Conservation (phyloP, 352 stramenopile species). For the Pythium utonaiense region DNA sequence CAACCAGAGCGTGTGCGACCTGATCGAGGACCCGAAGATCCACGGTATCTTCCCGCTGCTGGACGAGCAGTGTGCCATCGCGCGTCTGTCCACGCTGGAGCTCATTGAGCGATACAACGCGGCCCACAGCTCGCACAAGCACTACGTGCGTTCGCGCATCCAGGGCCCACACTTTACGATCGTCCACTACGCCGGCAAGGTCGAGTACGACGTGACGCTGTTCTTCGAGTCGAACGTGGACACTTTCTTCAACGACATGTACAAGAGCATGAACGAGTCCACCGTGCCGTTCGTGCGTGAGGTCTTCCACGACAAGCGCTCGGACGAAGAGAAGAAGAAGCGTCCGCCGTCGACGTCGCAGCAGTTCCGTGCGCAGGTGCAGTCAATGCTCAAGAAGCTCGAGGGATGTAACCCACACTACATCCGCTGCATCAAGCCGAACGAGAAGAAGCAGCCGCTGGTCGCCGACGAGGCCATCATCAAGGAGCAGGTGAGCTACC, state of each 20-base stretch:
- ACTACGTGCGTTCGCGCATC: slow-evolving; percentile 74
- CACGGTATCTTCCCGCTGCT: slow-evolving; percentile 80
- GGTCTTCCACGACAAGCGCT: slow-evolving; percentile 77
- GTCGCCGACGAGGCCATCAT: slow-evolving; percentile 65
- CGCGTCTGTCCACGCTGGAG: slow-evolving; percentile 62
- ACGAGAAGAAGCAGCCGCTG: slow-evolving; percentile 83
- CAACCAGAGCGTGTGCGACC: slow-evolving; percentile 86
- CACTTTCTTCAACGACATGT: slow-evolving; percentile 83
- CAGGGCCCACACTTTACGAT: slow-evolving; percentile 75
- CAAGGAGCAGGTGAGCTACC: slow-evolving; percentile 72
- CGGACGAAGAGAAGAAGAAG: slow-evolving; percentile 80
- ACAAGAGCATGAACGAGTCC: slow-evolving; percentile 67
- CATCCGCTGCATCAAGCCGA: slow-evolving; percentile 90
- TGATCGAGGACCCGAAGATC: slow-evolving; percentile 84
- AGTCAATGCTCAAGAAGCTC: slow-evolving; percentile 78
- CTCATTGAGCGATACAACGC: slow-evolving; percentile 78
- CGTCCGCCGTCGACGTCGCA: slow-evolving; percentile 78
- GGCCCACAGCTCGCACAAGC: slow-evolving; percentile 60
- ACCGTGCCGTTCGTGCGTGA: slow-evolving; percentile 71
- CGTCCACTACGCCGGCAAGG: slow-evolving; percentile 81
- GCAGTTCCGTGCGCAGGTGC: slow-evolving; percentile 80
- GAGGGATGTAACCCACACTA: slow-evolving; percentile 89
- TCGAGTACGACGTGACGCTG: slow-evolving; percentile 82
- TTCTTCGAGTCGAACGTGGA: slow-evolving; percentile 87
- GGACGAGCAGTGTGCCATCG: slow-evolving; percentile 77